Evolutionary conservation across 768 basidiomycete species (phyloP).

Genomic region (Sutorius australiensis): DNA sequence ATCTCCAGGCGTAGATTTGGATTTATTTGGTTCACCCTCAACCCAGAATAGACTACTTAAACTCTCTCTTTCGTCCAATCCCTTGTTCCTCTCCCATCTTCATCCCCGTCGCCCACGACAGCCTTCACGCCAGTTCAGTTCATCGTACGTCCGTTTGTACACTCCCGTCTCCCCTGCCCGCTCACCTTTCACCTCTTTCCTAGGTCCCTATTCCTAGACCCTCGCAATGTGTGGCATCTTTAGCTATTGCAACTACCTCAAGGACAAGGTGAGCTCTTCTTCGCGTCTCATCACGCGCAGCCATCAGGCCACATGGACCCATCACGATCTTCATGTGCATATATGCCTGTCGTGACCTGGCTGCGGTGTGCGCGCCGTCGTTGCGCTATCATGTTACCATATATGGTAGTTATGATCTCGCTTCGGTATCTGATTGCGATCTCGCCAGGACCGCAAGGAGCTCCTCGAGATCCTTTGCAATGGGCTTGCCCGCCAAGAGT

Average conservation of each 20-base stretch:
- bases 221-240: conserved; percentile 89
- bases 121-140: not conserved
- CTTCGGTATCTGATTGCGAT: conserved; percentile 10
- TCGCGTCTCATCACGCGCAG: not conserved
- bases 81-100: conserved; percentile 22
- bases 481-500: conserved; percentile 93
- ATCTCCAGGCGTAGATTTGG: conserved; percentile 19
- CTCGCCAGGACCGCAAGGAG: conserved; percentile 73
- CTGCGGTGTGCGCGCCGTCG: not conserved
- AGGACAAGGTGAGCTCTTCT: conserved; percentile 74
- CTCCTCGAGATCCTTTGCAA: conserved; percentile 87
- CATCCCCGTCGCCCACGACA: conserved; percentile 13
- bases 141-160: conserved; percentile 7
- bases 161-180: not conserved
- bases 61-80: not conserved
- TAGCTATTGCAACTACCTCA: conserved; percentile 90
- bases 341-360: conserved; percentile 4
- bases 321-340: conserved; percentile 3
- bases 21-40: conserved; percentile 32
- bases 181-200: conserved; percentile 1
- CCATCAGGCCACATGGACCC: not conserved
- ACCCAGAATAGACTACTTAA: conserved; percentile 33
- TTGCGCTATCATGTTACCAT: conserved; percentile 10
- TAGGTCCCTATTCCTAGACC: conserved; percentile 8
- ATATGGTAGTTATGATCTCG: conserved; percentile 15